Evolutionary conservation across 148 eudicot genomes (phyloP), one percentile per base, ranked within the genome.

Genomic region (Tetragonia tetragonoides): DNA sequence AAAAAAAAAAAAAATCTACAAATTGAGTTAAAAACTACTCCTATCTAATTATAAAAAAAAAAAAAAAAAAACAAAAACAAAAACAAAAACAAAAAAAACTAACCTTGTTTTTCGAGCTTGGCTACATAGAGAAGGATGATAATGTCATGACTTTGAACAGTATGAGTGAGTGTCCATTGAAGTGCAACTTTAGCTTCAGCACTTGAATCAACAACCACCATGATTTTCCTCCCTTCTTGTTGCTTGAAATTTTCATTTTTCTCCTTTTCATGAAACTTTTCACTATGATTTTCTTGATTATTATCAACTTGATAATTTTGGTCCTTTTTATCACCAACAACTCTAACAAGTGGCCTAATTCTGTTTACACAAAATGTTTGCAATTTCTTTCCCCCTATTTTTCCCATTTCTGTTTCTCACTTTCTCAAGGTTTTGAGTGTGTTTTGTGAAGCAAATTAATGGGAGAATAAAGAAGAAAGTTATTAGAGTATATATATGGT

Each of bases 81-180:
- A 62, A 12, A 24, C n/a, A n/a, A 7, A 56, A 40, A 17, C 34
- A 7, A 12, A 62, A 12, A 24, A 67, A 63, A 4, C 24, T 61
- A 53, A 59, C 84, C 71, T 82, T 89, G 87, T 82, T 85, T 86
- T 81, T 87, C 71, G 81, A 85, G 78, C 88, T 82, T 91, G 75
- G 83, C 63, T 0, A 88, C 90, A 83, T 91, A 80, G 49, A 93
- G 87, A 87, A 93, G 95, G 56, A 87, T 54, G n/a, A 93, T 54
- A 56, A 41, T 20, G 80, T 93, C 97, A 9, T 91, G 87, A 74
- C 78, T 86, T 72, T 91, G 97, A 65, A 84, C 86, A 1, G 95
- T 86, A 77, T 93, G 97, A 78, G 90, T 91, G 24, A 93, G 84
- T 21, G 92, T 90, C 97, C 97, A 93, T 69, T 89, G 92, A 69